Evolutionary conservation across 2,329 filamentous ascomycete genomes (phyloP), one percentile per base, ranked within the genome.

Genomic region (Fusarium transvaalense): DNA sequence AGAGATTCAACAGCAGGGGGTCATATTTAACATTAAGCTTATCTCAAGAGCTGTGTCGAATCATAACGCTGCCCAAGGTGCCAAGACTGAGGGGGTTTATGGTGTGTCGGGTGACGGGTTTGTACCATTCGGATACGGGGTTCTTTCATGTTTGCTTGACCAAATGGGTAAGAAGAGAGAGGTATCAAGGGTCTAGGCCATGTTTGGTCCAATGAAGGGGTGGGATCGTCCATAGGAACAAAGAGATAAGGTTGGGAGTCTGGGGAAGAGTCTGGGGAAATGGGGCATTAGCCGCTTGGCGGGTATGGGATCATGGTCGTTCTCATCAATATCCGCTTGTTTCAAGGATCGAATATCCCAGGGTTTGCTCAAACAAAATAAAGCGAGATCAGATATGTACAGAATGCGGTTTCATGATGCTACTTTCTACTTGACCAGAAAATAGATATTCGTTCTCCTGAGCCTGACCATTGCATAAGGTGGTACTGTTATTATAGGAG

Each of bases 31-130:
- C 35, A 39, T 32, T 15, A 19, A 23, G 15, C 5, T 17, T 17
- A 19, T 38, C 27, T 25, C 6, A 5, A 35, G 15, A 19, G 1
- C 21, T 15, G n/a, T 14, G 14, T 25, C 61, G 42, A 34, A 57
- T 37, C 42, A 21, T 4, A 31, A 7, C 4, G 13, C 14, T 29
- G 25, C 41, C 58, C 37, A 39, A n/a, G 32, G 17, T 64, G 61
- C 61, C 61, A 58, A 63, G 61, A 63, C 27, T 48, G 59, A 50
- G 61, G 61, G 61, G 53, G 37, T 31, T 1, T n/a, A 58, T 63
- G 19, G 43, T 39, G 23, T 21, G 53, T 63, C 61, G 61, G 59
- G 17, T 57, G 39, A 39, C 50, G 50, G 61, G 34, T 34, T 27
- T 3, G 12, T 2, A 21, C 6, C 23, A 13, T 42, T 63, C 61